Percentiles rank a stretch among this genome's conserved stretches.
Conservation (phyloP, 306 rosid genomes). For the Trifolium fragiferum region DNA sequence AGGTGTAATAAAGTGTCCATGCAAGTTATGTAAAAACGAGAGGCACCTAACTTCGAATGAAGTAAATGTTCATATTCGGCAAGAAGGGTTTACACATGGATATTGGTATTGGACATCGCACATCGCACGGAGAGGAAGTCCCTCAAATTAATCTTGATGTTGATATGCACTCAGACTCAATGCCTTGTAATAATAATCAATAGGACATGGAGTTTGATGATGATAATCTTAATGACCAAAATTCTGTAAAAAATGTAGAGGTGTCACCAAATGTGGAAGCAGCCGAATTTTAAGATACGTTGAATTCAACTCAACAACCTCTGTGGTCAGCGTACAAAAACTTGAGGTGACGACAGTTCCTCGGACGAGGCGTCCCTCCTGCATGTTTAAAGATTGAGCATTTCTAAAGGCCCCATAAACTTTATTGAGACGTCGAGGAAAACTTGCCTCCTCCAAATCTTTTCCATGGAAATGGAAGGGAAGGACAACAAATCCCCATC, state of each 20-base stretch:
- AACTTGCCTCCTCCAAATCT: too few relatives aligned
- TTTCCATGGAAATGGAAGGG: too few relatives aligned
- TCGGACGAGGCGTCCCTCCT: too few relatives aligned
- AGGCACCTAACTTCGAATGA: background rate
- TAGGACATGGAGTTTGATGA: background rate
- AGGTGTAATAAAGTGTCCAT: slow-evolving; percentile 27
- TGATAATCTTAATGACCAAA: background rate
- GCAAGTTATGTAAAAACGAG: slow-evolving; percentile 22
- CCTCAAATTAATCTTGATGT: background rate
- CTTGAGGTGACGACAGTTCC: too few relatives aligned
- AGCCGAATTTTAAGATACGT: background rate
- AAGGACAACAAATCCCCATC: too few relatives aligned
- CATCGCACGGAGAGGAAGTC: slow-evolving; percentile 16
- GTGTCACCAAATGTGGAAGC: background rate
- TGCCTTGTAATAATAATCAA: background rate
- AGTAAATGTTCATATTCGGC: slow-evolving; percentile 24
- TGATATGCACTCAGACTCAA: background rate
- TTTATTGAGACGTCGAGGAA: too few relatives aligned
- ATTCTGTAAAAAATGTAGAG: background rate
- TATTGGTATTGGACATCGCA: slow-evolving; percentile 26
- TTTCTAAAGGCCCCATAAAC: too few relatives aligned
- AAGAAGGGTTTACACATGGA: slow-evolving; percentile 14
- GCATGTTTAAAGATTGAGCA: too few relatives aligned
- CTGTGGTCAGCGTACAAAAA: background rate
- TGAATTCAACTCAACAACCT: slow-evolving; percentile 1